A percentile compares a stretch with the other conserved stretches of the same genome.
Evolutionary conservation across 805 yeast species (phyloP).

Genomic region (Kurtzmaniella fragi): DNA sequence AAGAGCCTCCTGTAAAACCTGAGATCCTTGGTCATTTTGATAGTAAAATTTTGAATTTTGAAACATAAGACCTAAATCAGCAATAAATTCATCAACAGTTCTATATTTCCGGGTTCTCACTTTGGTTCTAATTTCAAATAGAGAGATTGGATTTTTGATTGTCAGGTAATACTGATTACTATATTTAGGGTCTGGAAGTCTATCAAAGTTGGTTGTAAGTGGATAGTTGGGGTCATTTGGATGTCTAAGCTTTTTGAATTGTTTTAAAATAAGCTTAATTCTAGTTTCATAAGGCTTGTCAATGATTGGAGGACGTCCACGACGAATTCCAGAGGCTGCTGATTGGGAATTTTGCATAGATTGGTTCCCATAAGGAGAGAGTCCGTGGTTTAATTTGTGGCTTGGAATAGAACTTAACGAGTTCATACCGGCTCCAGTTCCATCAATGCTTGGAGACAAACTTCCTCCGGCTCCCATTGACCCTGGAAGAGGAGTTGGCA

Average conservation of each 20-base stretch:
- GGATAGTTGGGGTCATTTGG: constrained; percentile 41
- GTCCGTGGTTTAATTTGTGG: not conserved
- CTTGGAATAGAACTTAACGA: not conserved
- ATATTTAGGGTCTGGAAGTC: constrained; percentile 64
- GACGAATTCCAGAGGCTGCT: constrained; percentile 50
- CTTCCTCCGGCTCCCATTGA: not conserved
- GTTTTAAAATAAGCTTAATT: constrained; percentile 80
- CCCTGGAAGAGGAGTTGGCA: too few species aligned
- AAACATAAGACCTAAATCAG: constrained; percentile 72
- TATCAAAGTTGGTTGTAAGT: constrained; percentile 68
- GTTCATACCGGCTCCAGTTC: not conserved
- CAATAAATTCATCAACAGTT: constrained; percentile 68
- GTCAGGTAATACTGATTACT: constrained; percentile 51
- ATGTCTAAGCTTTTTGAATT: constrained; percentile 67
- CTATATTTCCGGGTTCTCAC: constrained; percentile 81
- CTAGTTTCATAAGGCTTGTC: constrained; percentile 90
- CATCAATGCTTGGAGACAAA: not conserved
- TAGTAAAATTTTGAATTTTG: constrained; percentile 63
- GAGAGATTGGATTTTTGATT: constrained; percentile 56
- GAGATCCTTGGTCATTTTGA: constrained; percentile 49
- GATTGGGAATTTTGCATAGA: constrained; percentile 5
- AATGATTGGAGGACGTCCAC: constrained; percentile 89
- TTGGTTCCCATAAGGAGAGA: constrained; percentile 4
- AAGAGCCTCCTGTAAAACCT: constrained; percentile 56
- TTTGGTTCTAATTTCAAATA: constrained; percentile 72